Percentiles rank a stretch among this genome's conserved stretches.
These are phyloP conservation scores for Trichoderma polysporum DNA, from an alignment of 2,329 filamentous ascomycete species.

Conservation along the genomic window DNA sequence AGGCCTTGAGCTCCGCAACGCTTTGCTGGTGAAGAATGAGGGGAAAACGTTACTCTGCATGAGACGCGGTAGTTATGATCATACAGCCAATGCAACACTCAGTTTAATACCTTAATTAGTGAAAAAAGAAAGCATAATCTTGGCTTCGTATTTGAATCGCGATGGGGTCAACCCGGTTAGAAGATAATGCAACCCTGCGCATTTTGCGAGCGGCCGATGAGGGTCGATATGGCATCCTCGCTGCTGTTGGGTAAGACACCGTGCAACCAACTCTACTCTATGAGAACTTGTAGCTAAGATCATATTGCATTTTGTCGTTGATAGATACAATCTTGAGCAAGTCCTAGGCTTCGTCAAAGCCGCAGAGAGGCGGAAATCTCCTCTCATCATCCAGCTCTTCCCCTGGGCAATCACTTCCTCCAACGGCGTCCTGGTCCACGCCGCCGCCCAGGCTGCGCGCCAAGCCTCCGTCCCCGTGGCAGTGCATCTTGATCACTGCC, in stretches of 20 bases:
- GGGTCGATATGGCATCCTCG: conserved; percentile 16
- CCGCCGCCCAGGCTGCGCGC: conserved; percentile 53
- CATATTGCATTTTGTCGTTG: neutral
- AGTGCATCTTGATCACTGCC: conserved; percentile 66
- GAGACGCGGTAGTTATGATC: neutral
- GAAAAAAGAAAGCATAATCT: neutral
- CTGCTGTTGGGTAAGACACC: conserved; percentile 10
- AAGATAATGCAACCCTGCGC: neutral
- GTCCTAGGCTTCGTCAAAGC: conserved; percentile 66
- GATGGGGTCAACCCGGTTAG: neutral
- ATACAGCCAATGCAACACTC: neutral
- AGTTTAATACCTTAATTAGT: neutral
- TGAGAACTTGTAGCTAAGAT: neutral
- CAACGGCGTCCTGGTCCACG: conserved; percentile 52
- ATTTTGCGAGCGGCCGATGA: conserved; percentile 6
- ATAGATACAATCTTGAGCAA: conserved; percentile 51
- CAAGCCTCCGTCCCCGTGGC: conserved; percentile 57
- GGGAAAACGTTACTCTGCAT: neutral
- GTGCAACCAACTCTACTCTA: neutral
- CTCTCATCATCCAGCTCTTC: conserved; percentile 68
- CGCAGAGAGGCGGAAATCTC: conserved; percentile 64
- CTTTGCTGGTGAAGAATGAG: neutral
- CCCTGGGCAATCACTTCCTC: conserved; percentile 68
- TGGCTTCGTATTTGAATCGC: neutral
- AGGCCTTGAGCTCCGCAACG: neutral